These are phyloP conservation scores for Oxytropis ochrocephala DNA, from an alignment of 306 rosid species.

Conservation along the genomic window DNA sequence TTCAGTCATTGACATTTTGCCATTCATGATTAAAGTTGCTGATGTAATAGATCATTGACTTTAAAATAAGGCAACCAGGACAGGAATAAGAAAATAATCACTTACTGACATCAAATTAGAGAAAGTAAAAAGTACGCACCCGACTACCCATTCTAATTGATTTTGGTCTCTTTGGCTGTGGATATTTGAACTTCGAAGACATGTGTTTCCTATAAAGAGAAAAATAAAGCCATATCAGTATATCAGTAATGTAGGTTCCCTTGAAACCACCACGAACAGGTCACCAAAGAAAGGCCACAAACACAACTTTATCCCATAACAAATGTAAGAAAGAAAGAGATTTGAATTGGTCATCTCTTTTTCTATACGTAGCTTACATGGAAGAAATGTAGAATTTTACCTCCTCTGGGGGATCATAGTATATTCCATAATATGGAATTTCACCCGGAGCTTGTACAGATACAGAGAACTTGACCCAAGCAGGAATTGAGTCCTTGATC, in stretches of 20 bases:
- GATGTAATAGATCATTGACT: background rate
- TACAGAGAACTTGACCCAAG: constrained; percentile 93
- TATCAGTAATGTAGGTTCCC: background rate
- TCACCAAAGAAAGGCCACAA: background rate
- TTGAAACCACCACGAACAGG: constrained; percentile 12
- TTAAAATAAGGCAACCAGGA: background rate
- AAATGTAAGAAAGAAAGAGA: background rate
- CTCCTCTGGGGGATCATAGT: constrained; percentile 99
- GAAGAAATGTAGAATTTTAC: constrained; percentile 36
- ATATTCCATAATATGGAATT: constrained; percentile 83
- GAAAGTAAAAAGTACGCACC: constrained; percentile 41
- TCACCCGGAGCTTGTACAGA: constrained; percentile 93
- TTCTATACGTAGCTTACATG: background rate
- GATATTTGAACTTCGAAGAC: constrained; percentile 48
- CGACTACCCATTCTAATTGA: constrained; percentile 98
- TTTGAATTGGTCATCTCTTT: background rate
- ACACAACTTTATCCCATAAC: background rate
- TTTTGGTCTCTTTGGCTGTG: constrained; percentile 83
- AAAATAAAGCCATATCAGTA: constrained; percentile 20
- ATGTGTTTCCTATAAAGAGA: constrained; percentile 62
- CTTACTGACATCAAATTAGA: constrained; percentile 17
- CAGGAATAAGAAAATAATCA: constrained; percentile 5
- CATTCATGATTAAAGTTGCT: background rate
- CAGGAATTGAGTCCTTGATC: constrained; percentile 89
- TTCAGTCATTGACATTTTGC: background rate